These are phyloP conservation scores for Mycena latifolia DNA, from an alignment of 768 basidiomycete genomes.

Conservation along the genomic window DNA sequence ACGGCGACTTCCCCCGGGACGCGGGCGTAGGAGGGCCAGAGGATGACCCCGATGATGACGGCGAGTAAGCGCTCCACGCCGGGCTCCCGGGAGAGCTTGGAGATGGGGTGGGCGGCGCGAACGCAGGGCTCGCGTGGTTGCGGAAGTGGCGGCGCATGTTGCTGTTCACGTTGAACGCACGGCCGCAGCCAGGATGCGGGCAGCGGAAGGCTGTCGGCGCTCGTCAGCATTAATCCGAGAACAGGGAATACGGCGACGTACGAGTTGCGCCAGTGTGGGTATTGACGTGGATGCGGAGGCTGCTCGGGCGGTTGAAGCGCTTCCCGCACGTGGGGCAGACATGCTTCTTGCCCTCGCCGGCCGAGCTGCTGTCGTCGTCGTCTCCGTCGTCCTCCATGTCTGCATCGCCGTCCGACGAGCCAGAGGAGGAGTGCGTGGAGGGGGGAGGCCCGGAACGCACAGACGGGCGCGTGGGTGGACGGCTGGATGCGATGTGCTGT, in stretches of 20 bases:
- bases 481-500: constrained; percentile 13
- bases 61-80: too few relatives aligned
- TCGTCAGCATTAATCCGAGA: too few relatives aligned
- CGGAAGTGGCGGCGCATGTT: constrained; percentile 88
- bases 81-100: neutral
- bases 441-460: neutral
- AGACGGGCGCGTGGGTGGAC: neutral
- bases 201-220: constrained; percentile 69
- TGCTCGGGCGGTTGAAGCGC: constrained; percentile 78
- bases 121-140: constrained; percentile 57
- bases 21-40: too few relatives aligned
- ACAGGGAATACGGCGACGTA: constrained; percentile 46
- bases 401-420: constrained; percentile 31
- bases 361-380: constrained; percentile 36
- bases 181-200: constrained; percentile 79
- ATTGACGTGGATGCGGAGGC: constrained; percentile 74
- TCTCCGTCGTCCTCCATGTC: constrained; percentile 39
- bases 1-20: too few relatives aligned
- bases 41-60: too few relatives aligned
- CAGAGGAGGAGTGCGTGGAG: neutral
- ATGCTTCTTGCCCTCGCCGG: constrained; percentile 57
- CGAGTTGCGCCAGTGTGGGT: constrained; percentile 79
- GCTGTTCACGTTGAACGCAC: constrained; percentile 86
- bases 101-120: neutral
- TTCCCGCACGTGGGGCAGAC: constrained; percentile 68